phyloP scores from a whole-genome alignment of 2,329 filamentous ascomycete species.

The Hymenoscyphus fructigenus region DNA sequence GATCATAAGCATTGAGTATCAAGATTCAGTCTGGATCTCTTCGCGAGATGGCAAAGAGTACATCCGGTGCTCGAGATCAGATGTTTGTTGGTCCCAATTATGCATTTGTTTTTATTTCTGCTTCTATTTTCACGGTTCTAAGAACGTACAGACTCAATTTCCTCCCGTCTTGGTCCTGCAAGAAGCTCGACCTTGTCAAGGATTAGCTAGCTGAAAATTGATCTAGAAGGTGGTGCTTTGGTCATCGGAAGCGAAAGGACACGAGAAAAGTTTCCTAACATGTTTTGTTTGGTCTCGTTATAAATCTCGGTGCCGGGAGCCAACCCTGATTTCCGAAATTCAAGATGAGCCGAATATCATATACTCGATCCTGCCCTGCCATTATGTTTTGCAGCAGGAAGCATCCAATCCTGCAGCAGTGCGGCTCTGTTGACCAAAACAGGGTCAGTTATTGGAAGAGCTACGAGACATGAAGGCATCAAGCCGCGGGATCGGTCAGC shows the following conservation, averaged over 20 bases:
- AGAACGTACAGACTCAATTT: not conserved
- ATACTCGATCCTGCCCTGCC: not conserved
- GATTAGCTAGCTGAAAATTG: not conserved
- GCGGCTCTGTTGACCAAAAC: slow-evolving; percentile 8
- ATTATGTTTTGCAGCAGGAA: not conserved
- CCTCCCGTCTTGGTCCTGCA: not conserved
- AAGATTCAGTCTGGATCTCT: not conserved
- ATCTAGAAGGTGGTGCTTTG: not conserved
- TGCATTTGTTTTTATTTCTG: not conserved
- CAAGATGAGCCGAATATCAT: not conserved
- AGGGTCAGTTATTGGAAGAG: slow-evolving; percentile 3
- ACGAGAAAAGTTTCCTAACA: not conserved
- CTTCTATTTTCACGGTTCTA: not conserved
- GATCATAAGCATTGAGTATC: not conserved
- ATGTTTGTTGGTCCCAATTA: not conserved
- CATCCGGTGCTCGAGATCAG: not conserved
- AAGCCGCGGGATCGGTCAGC: not conserved
- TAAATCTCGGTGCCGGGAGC: not conserved
- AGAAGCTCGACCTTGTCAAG: not conserved
- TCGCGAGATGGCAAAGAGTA: not conserved
- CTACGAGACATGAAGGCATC: slow-evolving; percentile 1
- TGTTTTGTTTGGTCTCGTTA: not conserved
- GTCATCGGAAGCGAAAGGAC: not conserved
- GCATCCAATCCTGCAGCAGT: slow-evolving; percentile 1
- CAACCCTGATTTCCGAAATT: no score